Conservation (phyloP, 768 basidiomycete species). For the Boletus tylopilopsis region DNA sequence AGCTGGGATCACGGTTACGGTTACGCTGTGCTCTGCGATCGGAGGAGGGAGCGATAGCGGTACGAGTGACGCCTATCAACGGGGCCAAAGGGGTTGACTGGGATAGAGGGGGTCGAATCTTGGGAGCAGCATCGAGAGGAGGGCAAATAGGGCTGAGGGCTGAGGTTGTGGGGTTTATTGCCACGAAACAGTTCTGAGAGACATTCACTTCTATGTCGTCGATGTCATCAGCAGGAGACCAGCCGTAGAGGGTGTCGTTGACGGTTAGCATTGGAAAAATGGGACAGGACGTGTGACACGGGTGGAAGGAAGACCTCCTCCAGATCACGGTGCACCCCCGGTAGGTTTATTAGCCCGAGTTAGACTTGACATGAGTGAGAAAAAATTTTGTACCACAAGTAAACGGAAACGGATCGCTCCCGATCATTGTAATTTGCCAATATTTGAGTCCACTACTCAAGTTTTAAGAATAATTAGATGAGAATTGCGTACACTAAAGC, state of each 20-base stretch:
- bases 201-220: slow-evolving; percentile 29
- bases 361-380: neutral
- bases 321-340: neutral
- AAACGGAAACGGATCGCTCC: slow-evolving; percentile 4
- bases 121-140: slow-evolving; percentile 8
- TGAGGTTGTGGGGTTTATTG: slow-evolving; percentile 1
- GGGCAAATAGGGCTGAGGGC: slow-evolving; percentile 13
- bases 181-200: slow-evolving; percentile 13
- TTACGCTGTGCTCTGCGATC: slow-evolving; percentile 37
- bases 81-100: neutral
- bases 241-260: slow-evolving; percentile 19
- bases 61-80: neutral
- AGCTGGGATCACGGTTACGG: slow-evolving; percentile 46
- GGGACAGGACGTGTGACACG: neutral
- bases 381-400: neutral
- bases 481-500: no score
- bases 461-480: no score
- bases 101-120: neutral
- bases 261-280: slow-evolving; percentile 8
- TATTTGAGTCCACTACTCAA: no score
- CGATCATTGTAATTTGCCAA: no score
- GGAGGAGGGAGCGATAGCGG: slow-evolving; percentile 34
- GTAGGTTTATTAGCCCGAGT: slow-evolving; percentile 7
- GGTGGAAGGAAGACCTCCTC: neutral
- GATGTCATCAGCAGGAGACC: slow-evolving; percentile 27